Base-by-base conservation (phyloP, 2,329 filamentous ascomycete genomes). In the Corinectria fuckeliana region DNA sequence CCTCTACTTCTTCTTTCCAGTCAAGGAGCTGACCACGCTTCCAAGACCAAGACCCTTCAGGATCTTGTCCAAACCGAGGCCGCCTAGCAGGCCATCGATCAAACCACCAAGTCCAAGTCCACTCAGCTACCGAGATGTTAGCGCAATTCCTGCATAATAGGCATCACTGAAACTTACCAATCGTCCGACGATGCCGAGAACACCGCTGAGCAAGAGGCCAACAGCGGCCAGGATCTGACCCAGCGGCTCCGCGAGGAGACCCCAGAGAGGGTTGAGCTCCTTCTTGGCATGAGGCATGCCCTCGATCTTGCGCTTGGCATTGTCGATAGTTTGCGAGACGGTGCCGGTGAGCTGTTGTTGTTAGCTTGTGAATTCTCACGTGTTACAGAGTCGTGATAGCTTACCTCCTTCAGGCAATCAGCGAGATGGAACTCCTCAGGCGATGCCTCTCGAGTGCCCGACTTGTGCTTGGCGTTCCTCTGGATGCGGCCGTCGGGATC, bases 201-300 rank as follows among this genome's bases (percentile, higher is more conserved):
- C 93, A 75, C 93, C 93, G 50, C 82, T 88, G 61, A 97, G 82
- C 63, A 97, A 77, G 59, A 97, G 79, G 20, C 93, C 93, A 44
- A 97, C 93, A 10, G 91, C 93, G 8, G 93, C 92, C 48, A 97
- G 85, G 73, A 97, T 97, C 83, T 97, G 93, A 84, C 93, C 92
- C 20, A 97, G 81, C 10, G 93, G 93, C 82, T 97, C 92, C 32
- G 87, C 87, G 13, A 95, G 81, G 48, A 97, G 81, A 26, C 82
- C 87, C 92, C 93, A 96, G 26, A 97, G 86, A 10, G 93, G 93
- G 80, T 94, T 97, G 61, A 97, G 84, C 81, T 94, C 89, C 84
- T 96, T 94, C 89, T 97, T 96, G 41, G 92, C 93, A 67, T 96
- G 91, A 5, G 93, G 93, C 91, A 97, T 95, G 72, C 91, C 91